phyloP scores from a whole-genome alignment of 2,329 filamentous ascomycete species.

The Trichoderma sp. region DNA sequence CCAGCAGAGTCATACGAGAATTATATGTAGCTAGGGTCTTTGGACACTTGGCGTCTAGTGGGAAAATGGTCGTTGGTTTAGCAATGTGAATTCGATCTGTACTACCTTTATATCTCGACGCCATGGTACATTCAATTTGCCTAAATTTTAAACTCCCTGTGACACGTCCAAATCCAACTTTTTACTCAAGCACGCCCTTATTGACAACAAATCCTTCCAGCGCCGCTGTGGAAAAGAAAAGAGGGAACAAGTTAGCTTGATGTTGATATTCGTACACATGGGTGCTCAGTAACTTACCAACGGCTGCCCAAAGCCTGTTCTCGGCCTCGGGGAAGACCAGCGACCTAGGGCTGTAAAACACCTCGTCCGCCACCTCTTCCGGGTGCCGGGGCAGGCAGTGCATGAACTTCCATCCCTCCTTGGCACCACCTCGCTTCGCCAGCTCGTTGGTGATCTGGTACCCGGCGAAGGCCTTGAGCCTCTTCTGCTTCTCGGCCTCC shows the following conservation, averaged over 20 bases:
- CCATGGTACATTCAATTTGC: conserved; percentile 6
- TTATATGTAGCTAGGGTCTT: conserved; percentile 19
- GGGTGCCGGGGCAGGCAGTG: conserved; percentile 91
- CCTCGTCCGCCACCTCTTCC: conserved; percentile 91
- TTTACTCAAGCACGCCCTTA: conserved; percentile 69
- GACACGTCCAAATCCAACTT: background rate
- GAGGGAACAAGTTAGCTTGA: conserved; percentile 29
- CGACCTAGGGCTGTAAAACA: conserved; percentile 85
- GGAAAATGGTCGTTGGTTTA: conserved; percentile 27
- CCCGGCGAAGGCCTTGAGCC: conserved; percentile 79
- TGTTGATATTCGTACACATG: too few relatives aligned
- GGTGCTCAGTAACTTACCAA: conserved; percentile 56
- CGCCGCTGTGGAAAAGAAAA: conserved; percentile 53
- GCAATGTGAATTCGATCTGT: conserved; percentile 28
- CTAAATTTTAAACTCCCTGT: conserved; percentile 16
- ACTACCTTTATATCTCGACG: background rate
- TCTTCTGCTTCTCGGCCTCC: conserved; percentile 77
- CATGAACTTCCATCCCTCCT: conserved; percentile 95
- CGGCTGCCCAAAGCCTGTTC: conserved; percentile 89
- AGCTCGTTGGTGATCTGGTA: conserved; percentile 91
- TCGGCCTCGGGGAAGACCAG: conserved; percentile 93
- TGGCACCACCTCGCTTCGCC: conserved; percentile 81
- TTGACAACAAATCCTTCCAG: conserved; percentile 93
- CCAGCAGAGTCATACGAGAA: background rate
- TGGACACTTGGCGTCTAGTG: conserved; percentile 31